Evolutionary conservation across 805 yeast genomes (phyloP), one percentile per base, ranked within the genome.

Genomic region (Candida xyloterini): DNA sequence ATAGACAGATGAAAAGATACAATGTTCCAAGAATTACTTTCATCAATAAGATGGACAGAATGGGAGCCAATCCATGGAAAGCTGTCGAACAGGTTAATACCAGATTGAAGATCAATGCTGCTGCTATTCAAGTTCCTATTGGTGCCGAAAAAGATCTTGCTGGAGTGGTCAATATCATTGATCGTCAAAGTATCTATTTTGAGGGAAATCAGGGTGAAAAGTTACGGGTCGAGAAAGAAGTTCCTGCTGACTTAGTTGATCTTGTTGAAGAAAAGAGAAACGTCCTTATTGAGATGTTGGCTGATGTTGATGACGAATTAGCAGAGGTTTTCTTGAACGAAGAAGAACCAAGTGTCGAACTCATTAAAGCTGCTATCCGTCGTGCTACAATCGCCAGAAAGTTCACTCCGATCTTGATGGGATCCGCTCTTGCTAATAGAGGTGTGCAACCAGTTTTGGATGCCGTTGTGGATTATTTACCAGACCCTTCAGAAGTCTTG

Each of bases 351-450:
- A 72, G 89, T 23, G 73, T 74, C 21, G 84, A 81, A 43, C 95
- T 93, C 67, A 84, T 93, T 49, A 81, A 84, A 60, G 79, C 62
- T 37, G 98, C 96, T 30, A 93, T 93, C 53, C 83, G 99, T 65
- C 80, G 96, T 57, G 77, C 97, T 35, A 93, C 99, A 14, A 91
- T 91, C 66, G 95, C 90, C 23, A 81, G 97, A 69, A 85, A 78
- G 61, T 93, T 93, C 72, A 88, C 98, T 10, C 99, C 99, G n/a
- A 98, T 93, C n/a, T 72, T 91, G 50, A 93, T 93, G 97, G 99
- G 99, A 15, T 88, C 97, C 35, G 99, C 99, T 14, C 74, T 93
- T 49, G 99, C 98, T 43, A 93, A 93, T 70, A 86, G 82, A 51
- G 96, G 97, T 65, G 76, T 93, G 50, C 99, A 93, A 71, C 90